A percentile compares a stretch with the other conserved stretches of the same genome.
These are phyloP conservation scores for Pichia kluyveri DNA, from an alignment of 805 yeast species.

Conservation along the genomic window DNA sequence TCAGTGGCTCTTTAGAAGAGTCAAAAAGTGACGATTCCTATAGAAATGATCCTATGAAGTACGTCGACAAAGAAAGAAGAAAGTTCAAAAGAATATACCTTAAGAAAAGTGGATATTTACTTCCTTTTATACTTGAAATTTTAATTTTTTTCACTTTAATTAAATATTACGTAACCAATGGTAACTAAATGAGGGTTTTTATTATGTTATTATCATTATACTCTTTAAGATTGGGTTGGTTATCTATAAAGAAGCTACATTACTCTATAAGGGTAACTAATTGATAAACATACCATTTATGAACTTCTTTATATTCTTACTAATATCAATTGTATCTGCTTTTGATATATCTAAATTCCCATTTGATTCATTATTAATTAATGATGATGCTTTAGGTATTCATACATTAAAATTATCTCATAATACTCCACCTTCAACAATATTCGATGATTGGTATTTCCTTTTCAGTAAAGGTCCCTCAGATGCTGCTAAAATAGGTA, in stretches of 20 bases:
- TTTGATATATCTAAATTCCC: conserved; percentile 24
- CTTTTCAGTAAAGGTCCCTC: conserved; percentile 36
- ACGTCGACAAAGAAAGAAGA: conserved; percentile 81
- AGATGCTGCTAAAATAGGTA: conserved; percentile 23
- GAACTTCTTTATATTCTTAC: too few species aligned
- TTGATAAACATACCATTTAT: too few species aligned
- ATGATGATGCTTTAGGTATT: conserved; percentile 41
- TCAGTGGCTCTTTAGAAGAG: conserved; percentile 98
- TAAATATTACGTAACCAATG: too few species aligned
- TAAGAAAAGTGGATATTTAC: too few species aligned
- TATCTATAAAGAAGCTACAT: too few species aligned
- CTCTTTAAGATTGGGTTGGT: too few species aligned
- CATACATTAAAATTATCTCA: conserved; percentile 31
- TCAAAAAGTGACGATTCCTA: conserved; percentile 99
- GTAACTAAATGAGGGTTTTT: too few species aligned
- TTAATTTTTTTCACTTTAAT: background rate
- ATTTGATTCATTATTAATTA: conserved; percentile 29
- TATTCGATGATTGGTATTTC: conserved; percentile 56
- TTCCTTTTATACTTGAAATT: background rate
- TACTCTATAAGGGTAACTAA: too few species aligned
- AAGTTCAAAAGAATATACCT: conserved; percentile 6
- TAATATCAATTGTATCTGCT: conserved; percentile 1
- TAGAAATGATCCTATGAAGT: conserved; percentile 99
- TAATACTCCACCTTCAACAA: conserved; percentile 74
- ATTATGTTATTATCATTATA: too few species aligned